A percentile compares a stretch with the other conserved stretches of the same genome.
Conservation (phyloP, 2,329 filamentous ascomycete genomes). For the Pseudogymnoascus pannorum region DNA sequence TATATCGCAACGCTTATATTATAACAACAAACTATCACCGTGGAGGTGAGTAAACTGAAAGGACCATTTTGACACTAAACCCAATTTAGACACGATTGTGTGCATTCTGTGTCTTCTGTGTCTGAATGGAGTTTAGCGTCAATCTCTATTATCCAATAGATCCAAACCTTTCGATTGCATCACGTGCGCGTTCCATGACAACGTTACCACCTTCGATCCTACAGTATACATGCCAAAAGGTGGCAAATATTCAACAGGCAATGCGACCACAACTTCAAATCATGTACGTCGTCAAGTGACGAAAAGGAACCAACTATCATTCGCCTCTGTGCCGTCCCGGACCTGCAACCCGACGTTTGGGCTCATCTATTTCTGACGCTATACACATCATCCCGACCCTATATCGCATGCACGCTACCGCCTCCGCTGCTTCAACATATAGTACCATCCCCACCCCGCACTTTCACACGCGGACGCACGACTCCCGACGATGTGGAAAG, state of each 20-base stretch:
- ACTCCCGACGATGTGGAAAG: neutral
- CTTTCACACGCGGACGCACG: neutral
- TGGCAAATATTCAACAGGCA: neutral
- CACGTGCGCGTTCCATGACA: too few species aligned
- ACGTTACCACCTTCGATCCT: neutral
- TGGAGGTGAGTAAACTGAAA: too few species aligned
- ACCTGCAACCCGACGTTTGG: neutral
- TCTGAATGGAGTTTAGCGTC: too few species aligned
- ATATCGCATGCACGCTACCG: neutral
- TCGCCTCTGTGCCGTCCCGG: neutral
- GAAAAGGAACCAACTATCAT: neutral
- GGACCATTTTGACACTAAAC: too few species aligned
- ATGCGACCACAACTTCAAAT: neutral
- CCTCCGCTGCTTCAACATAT: neutral
- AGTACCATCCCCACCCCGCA: neutral
- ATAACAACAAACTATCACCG: too few species aligned
- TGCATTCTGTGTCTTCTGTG: too few species aligned
- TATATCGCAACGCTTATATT: too few species aligned
- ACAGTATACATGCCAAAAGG: neutral
- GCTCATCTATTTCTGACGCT: neutral
- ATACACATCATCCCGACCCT: neutral
- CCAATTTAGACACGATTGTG: too few species aligned
- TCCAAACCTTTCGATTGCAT: too few species aligned
- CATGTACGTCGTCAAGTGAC: neutral
- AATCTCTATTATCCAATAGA: too few species aligned